Evolutionary conservation across 495 filamentous ascomycete species (phyloP).

Genomic region (Schizothecium vesticola): DNA sequence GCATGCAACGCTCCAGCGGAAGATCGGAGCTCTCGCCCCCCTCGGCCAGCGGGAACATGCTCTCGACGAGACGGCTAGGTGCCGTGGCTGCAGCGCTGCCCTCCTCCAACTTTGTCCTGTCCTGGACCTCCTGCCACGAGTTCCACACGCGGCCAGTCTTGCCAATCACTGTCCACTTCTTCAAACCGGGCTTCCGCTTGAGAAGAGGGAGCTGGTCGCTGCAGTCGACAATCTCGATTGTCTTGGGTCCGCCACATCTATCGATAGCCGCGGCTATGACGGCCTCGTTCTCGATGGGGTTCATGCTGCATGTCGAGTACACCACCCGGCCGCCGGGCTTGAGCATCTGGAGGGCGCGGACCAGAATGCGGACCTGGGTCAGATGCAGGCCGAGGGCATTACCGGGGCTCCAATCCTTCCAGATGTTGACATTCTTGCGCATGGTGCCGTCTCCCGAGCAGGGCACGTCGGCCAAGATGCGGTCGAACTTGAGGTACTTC

Average conservation of each 20-base stretch:
- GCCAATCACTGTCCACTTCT: slow-evolving; percentile 83
- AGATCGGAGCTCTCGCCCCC: slow-evolving; percentile 49
- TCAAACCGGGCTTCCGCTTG: slow-evolving; percentile 67
- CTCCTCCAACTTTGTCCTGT: slow-evolving; percentile 52
- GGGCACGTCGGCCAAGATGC: slow-evolving; percentile 92
- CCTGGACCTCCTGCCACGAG: slow-evolving; percentile 71
- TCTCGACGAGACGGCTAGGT: slow-evolving; percentile 58
- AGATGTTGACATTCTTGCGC: slow-evolving; percentile 85
- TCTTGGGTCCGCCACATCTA: slow-evolving; percentile 76
- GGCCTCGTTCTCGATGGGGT: slow-evolving; percentile 96
- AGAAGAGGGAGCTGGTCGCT: slow-evolving; percentile 68
- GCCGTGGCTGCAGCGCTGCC: slow-evolving; percentile 31
- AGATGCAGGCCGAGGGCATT: slow-evolving; percentile 79
- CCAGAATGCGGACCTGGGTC: slow-evolving; percentile 82
- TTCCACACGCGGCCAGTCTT: slow-evolving; percentile 69
- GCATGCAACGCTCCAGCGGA: slow-evolving; percentile 84
- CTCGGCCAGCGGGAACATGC: slow-evolving; percentile 72
- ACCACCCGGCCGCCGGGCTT: slow-evolving; percentile 91
- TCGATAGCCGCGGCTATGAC: slow-evolving; percentile 78
- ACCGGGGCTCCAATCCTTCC: slow-evolving; percentile 86
- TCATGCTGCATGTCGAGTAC: slow-evolving; percentile 98
- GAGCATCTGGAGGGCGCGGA: slow-evolving; percentile 91
- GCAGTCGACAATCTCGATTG: slow-evolving; percentile 79
- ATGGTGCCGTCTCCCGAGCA: slow-evolving; percentile 93
- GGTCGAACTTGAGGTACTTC: slow-evolving; percentile 90